Evolutionary conservation across 2,329 filamentous ascomycete genomes (phyloP).

Genomic region (Amylocarpus encephaloides): DNA sequence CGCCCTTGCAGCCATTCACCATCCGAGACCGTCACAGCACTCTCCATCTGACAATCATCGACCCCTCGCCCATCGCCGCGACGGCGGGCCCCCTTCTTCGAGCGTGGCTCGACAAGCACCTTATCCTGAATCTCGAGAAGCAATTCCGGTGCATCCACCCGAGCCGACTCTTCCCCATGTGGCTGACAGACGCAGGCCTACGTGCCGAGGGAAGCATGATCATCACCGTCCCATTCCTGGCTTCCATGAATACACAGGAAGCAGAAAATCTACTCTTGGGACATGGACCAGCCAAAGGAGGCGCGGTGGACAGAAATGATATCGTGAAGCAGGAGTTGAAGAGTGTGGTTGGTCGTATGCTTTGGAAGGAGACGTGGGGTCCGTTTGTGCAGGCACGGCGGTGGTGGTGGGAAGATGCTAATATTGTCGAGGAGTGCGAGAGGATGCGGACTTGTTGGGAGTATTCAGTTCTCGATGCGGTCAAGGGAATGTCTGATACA

Average conservation of each 20-base stretch:
- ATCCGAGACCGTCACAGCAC: background rate
- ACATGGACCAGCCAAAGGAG: background rate
- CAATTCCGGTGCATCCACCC: slow-evolving; percentile 55
- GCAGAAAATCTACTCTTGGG: background rate
- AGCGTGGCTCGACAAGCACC: slow-evolving; percentile 55
- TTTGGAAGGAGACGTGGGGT: slow-evolving; percentile 59
- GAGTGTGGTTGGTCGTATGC: slow-evolving; percentile 46
- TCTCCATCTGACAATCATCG: slow-evolving; percentile 42
- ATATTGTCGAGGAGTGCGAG: slow-evolving; percentile 49
- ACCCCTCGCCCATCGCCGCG: slow-evolving; percentile 50
- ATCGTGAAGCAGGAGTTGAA: slow-evolving; percentile 39
- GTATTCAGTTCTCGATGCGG: slow-evolving; percentile 49
- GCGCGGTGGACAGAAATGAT: slow-evolving; percentile 18
- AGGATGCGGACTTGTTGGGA: slow-evolving; percentile 51
- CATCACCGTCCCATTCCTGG: slow-evolving; percentile 22
- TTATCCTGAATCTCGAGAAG: slow-evolving; percentile 53
- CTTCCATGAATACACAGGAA: slow-evolving; percentile 8
- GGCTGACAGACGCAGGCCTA: slow-evolving; percentile 52
- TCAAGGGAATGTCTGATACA: slow-evolving; percentile 34
- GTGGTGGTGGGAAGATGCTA: slow-evolving; percentile 59
- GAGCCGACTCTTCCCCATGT: slow-evolving; percentile 49
- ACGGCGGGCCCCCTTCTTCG: slow-evolving; percentile 52
- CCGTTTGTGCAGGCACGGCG: slow-evolving; percentile 28
- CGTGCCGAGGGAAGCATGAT: slow-evolving; percentile 31
- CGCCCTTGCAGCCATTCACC: background rate